Evolutionary conservation across 768 basidiomycete species (phyloP).

Genomic region (Roridomyces roridus): DNA sequence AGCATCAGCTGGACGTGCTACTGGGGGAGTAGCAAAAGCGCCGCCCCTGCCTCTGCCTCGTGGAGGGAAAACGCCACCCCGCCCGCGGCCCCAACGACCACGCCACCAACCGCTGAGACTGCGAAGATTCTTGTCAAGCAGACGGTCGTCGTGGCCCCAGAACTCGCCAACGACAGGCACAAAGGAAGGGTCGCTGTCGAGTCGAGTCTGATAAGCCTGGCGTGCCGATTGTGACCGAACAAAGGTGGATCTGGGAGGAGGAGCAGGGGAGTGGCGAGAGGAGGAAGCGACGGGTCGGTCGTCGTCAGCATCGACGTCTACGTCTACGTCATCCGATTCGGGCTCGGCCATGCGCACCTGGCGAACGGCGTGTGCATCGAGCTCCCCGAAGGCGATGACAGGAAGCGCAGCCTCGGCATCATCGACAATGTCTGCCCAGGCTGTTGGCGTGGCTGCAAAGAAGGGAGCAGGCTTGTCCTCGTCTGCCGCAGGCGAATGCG

Average conservation of each 20-base stretch:
- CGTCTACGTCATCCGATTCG: conserved; percentile 22
- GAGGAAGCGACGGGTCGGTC: conserved; percentile 45
- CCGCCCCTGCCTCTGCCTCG: conserved; percentile 69
- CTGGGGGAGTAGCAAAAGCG: conserved; percentile 30
- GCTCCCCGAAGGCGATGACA: conserved; percentile 81
- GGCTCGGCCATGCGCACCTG: conserved; percentile 12
- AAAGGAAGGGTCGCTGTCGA: conserved; percentile 86
- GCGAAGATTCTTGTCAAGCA: conserved; percentile 82
- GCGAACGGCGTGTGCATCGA: conserved; percentile 46
- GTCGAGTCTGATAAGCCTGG: conserved; percentile 83
- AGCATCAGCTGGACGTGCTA: conserved; percentile 13
- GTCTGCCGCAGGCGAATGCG: conserved; percentile 65
- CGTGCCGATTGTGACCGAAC: conserved; percentile 68
- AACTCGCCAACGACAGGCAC: conserved; percentile 92
- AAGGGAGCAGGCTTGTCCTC: conserved; percentile 48
- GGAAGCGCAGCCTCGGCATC: conserved; percentile 74
- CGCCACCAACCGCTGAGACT: conserved; percentile 90
- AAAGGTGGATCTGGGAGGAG: conserved; percentile 35
- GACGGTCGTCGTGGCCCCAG: conserved; percentile 93
- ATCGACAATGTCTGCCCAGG: conserved; percentile 89
- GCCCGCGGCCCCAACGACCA: conserved; percentile 73
- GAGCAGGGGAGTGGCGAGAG: conserved; percentile 36
- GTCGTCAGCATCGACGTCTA: conserved; percentile 29
- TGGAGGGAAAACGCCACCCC: conserved; percentile 51
- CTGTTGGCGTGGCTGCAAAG: conserved; percentile 55